Evolutionary conservation across 345 rosid genomes (phyloP), one percentile per base, ranked within the genome.

Genomic region (Eucalyptus polybractea): DNA sequence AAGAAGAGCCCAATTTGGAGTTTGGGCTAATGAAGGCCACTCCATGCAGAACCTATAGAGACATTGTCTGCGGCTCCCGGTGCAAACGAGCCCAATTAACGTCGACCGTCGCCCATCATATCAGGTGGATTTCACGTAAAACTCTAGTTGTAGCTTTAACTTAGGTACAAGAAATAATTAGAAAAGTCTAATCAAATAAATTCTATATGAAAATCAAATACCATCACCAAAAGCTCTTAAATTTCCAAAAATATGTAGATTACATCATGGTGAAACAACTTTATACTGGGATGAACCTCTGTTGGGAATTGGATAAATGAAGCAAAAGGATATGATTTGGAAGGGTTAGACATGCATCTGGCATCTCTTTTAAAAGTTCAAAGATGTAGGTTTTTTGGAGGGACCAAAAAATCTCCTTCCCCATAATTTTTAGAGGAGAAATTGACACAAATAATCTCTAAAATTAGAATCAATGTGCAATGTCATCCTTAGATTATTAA

Each of bases 321-420:
- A 60, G 31, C 31, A 4, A 60, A 60, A 27, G 6, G 8, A 27
- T 8, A 27, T 60, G 14, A 60, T 60, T 60, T 60, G 67, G 67
- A 60, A 27, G 31, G 67, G 67, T 3, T 0, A 6, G 4, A 12
- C 31, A 0, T 60, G 67, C n/a, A 25, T 60, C 3, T 27, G 11
- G 14, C 67, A 60, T 27, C 67, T 60, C n/a, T 60, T 60, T 27
- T 6, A 60, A 60, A 27, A 12, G 31, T 60, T 6, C 31, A 27
- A 60, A 60, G 67, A 60, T 27, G 8, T 27, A 27, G 15, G 15
- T 60, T 27, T 60, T 60, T 27, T 60, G 31, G 31, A 60, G 67
- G 31, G 31, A 60, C 67, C 14, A 3, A 8, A 16, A 60, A 60
- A 27, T 27, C 31, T 60, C 67, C 67, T 60, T 12, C 16, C 7